Conservation (phyloP, 768 basidiomycete genomes). For the Mycena maculata region DNA sequence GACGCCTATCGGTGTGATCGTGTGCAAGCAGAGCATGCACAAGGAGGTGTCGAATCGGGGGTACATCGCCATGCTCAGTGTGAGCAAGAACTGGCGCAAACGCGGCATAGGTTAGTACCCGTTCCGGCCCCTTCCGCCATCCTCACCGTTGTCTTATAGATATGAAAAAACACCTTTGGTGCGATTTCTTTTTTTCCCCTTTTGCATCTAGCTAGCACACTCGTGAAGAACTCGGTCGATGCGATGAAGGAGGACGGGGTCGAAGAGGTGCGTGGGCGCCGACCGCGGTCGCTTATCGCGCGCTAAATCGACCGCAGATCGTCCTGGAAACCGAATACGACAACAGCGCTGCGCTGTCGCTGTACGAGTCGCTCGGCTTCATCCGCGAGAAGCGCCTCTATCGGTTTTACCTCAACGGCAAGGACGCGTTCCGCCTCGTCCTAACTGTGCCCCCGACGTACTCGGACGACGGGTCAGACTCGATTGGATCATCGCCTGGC, state of each 20-base stretch:
- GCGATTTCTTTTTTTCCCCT: constrained; percentile 55
- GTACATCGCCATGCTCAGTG: constrained; percentile 98
- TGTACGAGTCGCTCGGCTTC: constrained; percentile 95
- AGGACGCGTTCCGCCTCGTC: constrained; percentile 91
- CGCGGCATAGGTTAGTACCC: constrained; percentile 86
- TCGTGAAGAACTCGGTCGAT: constrained; percentile 85
- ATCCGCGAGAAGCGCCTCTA: constrained; percentile 94
- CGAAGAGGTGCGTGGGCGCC: constrained; percentile 81
- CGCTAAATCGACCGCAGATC: constrained; percentile 61
- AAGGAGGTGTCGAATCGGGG: constrained; percentile 81
- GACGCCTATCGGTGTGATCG: constrained; percentile 88
- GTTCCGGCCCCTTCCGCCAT: constrained; percentile 48
- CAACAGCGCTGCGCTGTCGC: constrained; percentile 85
- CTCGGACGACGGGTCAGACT: constrained; percentile 50
- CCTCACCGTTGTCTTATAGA: constrained; percentile 61
- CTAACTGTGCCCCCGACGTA: constrained; percentile 63
- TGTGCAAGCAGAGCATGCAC: constrained; percentile 97
- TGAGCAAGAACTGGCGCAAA: constrained; percentile 85
- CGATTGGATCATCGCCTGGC: constrained; percentile 41
- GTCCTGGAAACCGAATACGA: constrained; percentile 97
- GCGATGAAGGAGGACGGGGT: constrained; percentile 87
- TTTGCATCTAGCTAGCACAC: constrained; percentile 75
- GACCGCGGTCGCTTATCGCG: neutral
- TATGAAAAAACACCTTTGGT: constrained; percentile 59
- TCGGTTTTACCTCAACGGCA: constrained; percentile 97